Evolutionary conservation across 345 rosid genomes (phyloP).

Genomic region (Ceriops decandra): DNA sequence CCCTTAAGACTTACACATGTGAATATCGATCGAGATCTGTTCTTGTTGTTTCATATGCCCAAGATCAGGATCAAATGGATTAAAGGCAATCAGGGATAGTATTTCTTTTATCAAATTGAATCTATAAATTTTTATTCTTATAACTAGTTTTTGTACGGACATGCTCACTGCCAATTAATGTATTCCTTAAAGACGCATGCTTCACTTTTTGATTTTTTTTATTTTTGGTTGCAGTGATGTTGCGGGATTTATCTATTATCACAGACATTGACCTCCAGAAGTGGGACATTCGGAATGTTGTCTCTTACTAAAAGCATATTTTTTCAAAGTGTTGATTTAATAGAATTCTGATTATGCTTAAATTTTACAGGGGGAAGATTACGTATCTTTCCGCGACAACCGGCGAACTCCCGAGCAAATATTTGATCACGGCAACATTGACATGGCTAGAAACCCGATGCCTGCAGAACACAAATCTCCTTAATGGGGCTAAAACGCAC

Average conservation of each 20-base stretch:
- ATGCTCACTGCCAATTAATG: no score
- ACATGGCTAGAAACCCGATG: constrained; percentile 65
- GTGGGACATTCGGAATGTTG: constrained; percentile 20
- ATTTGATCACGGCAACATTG: constrained; percentile 66
- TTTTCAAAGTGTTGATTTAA: neutral
- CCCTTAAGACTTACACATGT: constrained; percentile 59
- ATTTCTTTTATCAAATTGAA: neutral
- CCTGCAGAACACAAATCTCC: neutral
- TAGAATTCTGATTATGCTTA: neutral
- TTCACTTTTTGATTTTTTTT: neutral
- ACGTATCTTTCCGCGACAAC: constrained; percentile 66
- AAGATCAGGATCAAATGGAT: constrained; percentile 66
- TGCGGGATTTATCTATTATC: constrained; percentile 72
- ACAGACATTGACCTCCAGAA: constrained; percentile 66
- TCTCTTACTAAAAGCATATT: neutral
- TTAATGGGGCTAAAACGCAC: no score
- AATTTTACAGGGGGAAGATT: constrained; percentile 54
- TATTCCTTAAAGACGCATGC: no score
- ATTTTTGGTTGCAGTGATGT: constrained; percentile 51
- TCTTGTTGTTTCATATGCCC: constrained; percentile 86
- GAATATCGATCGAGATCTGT: constrained; percentile 51
- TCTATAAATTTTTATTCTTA: no score
- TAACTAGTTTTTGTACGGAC: no score
- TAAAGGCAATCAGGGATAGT: constrained; percentile 42
- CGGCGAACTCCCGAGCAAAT: constrained; percentile 61